Evolutionary conservation across 1,284 basidiomycete genomes (phyloP).

Genomic region (Neonothopanus nambi): DNA sequence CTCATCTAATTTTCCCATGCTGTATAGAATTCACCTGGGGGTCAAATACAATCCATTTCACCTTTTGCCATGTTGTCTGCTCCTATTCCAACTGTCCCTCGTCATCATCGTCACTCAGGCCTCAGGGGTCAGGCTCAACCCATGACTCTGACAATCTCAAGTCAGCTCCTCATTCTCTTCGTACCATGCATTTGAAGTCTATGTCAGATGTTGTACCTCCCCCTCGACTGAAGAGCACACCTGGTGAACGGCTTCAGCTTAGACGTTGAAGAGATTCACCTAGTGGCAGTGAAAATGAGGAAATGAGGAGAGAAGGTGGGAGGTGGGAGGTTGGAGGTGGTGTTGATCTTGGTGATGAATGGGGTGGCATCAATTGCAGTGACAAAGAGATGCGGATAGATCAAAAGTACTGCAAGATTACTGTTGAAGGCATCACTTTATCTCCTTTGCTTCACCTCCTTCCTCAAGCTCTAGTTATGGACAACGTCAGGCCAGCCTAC

Average conservation of each 20-base stretch:
- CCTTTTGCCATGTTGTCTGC: constrained; percentile 5
- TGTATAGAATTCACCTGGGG: neutral
- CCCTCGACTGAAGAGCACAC: constrained; percentile 43
- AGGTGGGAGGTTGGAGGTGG: constrained; percentile 25
- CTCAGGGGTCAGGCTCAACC: too few relatives aligned
- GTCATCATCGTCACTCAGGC: constrained; percentile 15
- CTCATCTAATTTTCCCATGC: too few relatives aligned
- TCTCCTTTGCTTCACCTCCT: too few relatives aligned
- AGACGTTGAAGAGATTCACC: constrained; percentile 33
- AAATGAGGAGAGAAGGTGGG: too few relatives aligned
- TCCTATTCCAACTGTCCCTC: constrained; percentile 14
- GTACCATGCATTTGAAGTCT: neutral
- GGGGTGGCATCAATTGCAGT: constrained; percentile 22
- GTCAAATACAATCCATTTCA: constrained; percentile 1
- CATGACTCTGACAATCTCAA: constrained; percentile 11
- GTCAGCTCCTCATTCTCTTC: constrained; percentile 7
- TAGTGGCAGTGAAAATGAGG: constrained; percentile 32
- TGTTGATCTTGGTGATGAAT: constrained; percentile 19
- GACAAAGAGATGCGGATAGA: neutral
- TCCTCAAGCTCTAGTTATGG: neutral
- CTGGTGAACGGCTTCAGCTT: constrained; percentile 41
- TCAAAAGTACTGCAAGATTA: neutral
- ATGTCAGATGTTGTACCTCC: constrained; percentile 27
- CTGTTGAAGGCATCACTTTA: neutral
- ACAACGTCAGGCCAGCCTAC: neutral